phyloP scores from a whole-genome alignment of 2,329 filamentous ascomycete species.

The Aureobasidium namibiae region DNA sequence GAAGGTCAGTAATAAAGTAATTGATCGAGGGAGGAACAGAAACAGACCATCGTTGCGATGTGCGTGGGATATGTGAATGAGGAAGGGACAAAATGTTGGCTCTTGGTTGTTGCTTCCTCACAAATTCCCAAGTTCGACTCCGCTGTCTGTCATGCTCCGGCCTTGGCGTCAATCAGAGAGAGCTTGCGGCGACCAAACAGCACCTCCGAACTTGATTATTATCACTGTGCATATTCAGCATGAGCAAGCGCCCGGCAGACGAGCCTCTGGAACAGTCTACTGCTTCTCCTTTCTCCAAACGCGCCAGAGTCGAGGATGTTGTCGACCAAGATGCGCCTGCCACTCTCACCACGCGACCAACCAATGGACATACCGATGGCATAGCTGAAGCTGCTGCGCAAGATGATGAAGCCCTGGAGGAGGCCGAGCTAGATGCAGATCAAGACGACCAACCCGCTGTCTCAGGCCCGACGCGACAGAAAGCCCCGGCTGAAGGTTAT shows the following conservation, averaged over 20 bases:
- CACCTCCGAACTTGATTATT: conserved; percentile 2
- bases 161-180: not conserved
- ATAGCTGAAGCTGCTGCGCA: conserved; percentile 28
- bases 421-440: conserved; percentile 28
- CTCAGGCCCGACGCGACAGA: conserved; percentile 55
- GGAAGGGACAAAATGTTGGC: not conserved
- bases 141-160: conserved; percentile 1
- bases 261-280: conserved; percentile 35
- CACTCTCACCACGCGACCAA: conserved; percentile 17
- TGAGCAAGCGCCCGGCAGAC: conserved; percentile 41
- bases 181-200: conserved; percentile 9
- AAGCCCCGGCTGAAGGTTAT: conserved; percentile 77
- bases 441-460: conserved; percentile 25
- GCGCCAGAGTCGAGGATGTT: conserved; percentile 37
- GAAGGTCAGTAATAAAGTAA: not conserved
- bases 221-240: not conserved
- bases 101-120: not conserved
- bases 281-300: conserved; percentile 42
- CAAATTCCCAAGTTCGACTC: not conserved
- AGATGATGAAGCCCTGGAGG: conserved; percentile 30
- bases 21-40: not conserved
- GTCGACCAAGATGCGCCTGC: conserved; percentile 24
- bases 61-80: not conserved
- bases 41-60: conserved; percentile 14
- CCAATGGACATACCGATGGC: conserved; percentile 21